phyloP scores from a whole-genome alignment of 75 land plant genomes.

The Larix kaempferi region DNA sequence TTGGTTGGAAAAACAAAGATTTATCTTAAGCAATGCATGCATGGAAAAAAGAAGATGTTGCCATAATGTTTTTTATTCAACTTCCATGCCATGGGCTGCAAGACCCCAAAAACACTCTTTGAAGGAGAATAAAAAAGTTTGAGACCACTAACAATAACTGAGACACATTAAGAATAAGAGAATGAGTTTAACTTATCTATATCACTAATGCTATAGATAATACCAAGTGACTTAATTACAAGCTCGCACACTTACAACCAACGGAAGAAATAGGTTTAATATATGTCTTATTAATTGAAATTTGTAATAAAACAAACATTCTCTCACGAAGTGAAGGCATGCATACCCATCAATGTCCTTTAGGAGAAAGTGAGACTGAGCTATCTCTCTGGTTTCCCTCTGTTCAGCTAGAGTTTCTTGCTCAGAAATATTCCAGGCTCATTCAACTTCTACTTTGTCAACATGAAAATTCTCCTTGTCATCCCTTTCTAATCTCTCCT shows the following conservation, averaged over 20 bases:
- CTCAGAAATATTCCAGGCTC: slow-evolving; percentile 24
- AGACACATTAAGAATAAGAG: too few species aligned
- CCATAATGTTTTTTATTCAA: too few species aligned
- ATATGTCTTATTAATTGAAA: background rate
- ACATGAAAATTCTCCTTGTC: slow-evolving; percentile 35
- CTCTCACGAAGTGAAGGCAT: background rate
- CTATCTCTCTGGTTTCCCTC: slow-evolving; percentile 35
- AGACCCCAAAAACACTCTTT: too few species aligned
- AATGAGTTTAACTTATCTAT: background rate
- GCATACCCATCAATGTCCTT: slow-evolving; percentile 74
- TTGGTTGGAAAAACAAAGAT: too few species aligned
- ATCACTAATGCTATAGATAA: background rate
- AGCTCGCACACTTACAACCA: background rate
- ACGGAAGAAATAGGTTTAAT: background rate
- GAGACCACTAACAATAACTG: too few species aligned
- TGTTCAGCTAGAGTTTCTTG: slow-evolving; percentile 41
- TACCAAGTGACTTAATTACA: background rate
- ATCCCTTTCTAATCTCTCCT: slow-evolving; percentile 34
- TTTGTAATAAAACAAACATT: background rate
- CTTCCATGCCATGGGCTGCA: too few species aligned
- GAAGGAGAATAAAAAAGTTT: too few species aligned
- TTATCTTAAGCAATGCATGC: too few species aligned
- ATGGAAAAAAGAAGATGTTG: too few species aligned
- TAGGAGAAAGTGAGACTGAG: slow-evolving; percentile 45
- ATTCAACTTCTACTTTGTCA: slow-evolving; percentile 44